Evolutionary conservation across 768 basidiomycete species (phyloP).

Genomic region (Trametes gibbosa): DNA sequence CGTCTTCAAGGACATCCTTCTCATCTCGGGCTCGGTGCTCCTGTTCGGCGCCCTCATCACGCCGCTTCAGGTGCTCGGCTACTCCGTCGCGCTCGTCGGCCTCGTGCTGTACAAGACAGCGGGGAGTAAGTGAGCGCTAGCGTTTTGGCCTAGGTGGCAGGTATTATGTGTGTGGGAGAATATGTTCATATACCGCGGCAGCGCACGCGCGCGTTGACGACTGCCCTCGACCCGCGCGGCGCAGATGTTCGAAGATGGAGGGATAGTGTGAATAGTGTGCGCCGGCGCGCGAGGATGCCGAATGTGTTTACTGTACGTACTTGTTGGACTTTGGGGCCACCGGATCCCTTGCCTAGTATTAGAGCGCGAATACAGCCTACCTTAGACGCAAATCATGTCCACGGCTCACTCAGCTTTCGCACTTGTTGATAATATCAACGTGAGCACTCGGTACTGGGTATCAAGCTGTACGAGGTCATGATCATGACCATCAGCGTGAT

Average conservation of each 20-base stretch:
- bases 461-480: not conserved
- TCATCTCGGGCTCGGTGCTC: constrained; percentile 87
- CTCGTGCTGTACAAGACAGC: constrained; percentile 83
- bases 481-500: too few relatives aligned
- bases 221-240: too few relatives aligned
- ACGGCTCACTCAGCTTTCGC: not conserved
- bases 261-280: too few relatives aligned
- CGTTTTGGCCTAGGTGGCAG: not conserved
- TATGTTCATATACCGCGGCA: too few relatives aligned
- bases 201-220: too few relatives aligned
- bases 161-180: not conserved
- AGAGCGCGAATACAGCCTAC: constrained; percentile 9
- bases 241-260: too few relatives aligned
- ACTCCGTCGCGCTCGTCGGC: constrained; percentile 83
- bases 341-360: not conserved
- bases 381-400: not conserved
- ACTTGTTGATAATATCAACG: too few relatives aligned
- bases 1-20: constrained; percentile 85
- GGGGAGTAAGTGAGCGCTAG: constrained; percentile 46
- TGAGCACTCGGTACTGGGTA: too few relatives aligned
- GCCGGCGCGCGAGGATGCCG: not conserved
- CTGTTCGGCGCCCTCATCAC: constrained; percentile 81
- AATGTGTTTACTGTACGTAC: not conserved
- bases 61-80: constrained; percentile 84
- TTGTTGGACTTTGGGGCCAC: constrained; percentile 5